Evolutionary conservation across 1,139 yeast species (phyloP).

Genomic region (Candida sp.): DNA sequence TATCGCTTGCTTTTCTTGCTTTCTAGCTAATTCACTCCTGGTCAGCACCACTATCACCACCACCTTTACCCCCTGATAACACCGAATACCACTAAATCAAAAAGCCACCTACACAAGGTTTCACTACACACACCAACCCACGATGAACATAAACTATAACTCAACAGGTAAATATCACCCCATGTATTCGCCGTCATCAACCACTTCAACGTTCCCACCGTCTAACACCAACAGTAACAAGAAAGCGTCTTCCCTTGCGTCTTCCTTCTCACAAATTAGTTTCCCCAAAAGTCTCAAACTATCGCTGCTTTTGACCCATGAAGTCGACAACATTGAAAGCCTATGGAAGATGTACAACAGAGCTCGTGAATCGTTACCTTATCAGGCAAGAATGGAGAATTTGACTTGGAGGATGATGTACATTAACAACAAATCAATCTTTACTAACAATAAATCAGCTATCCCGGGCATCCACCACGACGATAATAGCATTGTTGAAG

Average conservation of each 20-base stretch:
- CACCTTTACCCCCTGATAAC: too few relatives aligned
- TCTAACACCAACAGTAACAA: conserved; percentile 4
- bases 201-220: conserved; percentile 7
- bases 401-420: conserved; percentile 88
- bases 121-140: neutral
- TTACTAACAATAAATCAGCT: neutral
- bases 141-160: conserved; percentile 7
- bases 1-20: too few relatives aligned
- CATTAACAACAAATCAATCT: conserved; percentile 42
- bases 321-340: conserved; percentile 46
- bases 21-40: too few relatives aligned
- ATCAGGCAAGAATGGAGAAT: conserved; percentile 77
- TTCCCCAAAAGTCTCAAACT: conserved; percentile 8
- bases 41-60: too few relatives aligned
- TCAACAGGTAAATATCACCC: conserved; percentile 11
- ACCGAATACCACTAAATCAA: too few relatives aligned
- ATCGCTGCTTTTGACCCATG: conserved; percentile 12
- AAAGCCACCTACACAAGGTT: too few relatives aligned
- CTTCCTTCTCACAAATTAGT: conserved; percentile 3
- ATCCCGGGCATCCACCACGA: neutral
- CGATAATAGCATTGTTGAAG: neutral
- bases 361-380: conserved; percentile 81
- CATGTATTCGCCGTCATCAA: conserved; percentile 13
- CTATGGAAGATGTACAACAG: conserved; percentile 83
- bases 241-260: too few relatives aligned